A percentile compares a stretch with the other conserved stretches of the same genome.
Evolutionary conservation across 2,329 filamentous ascomycete species (phyloP).

Genomic region (Fusarium sp.): DNA sequence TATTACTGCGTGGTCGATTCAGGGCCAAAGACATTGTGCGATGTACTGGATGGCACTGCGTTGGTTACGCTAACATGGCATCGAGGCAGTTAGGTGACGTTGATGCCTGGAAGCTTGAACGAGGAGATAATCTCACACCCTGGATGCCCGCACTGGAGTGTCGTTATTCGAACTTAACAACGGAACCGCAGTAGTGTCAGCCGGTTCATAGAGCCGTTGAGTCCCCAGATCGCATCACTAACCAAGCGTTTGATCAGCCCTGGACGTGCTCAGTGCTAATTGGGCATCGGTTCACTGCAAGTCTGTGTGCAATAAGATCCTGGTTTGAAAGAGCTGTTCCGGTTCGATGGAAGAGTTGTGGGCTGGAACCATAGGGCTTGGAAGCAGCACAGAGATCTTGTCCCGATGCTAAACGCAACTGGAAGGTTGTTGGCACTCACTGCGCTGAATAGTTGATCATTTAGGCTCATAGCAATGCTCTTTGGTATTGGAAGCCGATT

Average conservation of each 20-base stretch:
- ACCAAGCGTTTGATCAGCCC: neutral
- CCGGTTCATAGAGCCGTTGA: constrained; percentile 2
- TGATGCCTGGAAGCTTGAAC: neutral
- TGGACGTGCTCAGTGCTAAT: constrained; percentile 3
- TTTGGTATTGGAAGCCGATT: constrained; percentile 6
- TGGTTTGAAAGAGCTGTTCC: neutral
- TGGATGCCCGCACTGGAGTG: constrained; percentile 3
- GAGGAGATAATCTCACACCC: constrained; percentile 1
- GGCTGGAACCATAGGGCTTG: neutral
- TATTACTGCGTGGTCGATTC: constrained; percentile 5
- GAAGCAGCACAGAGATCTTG: neutral
- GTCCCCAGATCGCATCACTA: constrained; percentile 1
- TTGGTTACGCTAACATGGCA: constrained; percentile 1
- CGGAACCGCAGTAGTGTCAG: neutral
- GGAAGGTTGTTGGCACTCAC: constrained; percentile 3
- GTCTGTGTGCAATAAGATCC: neutral
- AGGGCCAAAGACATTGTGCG: constrained; percentile 5
- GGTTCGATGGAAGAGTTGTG: too few species aligned
- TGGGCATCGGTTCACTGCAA: neutral
- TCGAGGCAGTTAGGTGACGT: neutral
- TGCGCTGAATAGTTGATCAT: neutral
- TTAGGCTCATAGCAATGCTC: neutral
- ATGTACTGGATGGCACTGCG: constrained; percentile 7
- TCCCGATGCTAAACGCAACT: neutral
- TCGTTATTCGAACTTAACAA: constrained; percentile 7